phyloP scores from a whole-genome alignment of 768 basidiomycete species.

The Strobilomyces confusus region DNA sequence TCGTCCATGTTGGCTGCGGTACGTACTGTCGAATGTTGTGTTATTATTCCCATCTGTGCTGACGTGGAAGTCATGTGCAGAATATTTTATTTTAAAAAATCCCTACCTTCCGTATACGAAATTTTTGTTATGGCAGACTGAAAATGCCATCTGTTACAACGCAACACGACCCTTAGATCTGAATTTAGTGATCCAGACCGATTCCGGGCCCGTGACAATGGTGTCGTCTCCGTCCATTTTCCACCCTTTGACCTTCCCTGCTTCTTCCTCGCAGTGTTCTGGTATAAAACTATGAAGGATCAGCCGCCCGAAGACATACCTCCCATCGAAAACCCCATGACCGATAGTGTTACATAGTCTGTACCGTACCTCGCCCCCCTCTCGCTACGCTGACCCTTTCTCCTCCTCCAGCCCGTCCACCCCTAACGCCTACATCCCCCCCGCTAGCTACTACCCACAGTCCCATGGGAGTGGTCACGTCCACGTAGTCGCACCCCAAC shows the following conservation, averaged over 20 bases:
- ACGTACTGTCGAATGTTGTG: constrained; percentile 5
- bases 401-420: constrained; percentile 32
- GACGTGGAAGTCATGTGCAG: constrained; percentile 30
- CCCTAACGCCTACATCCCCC: constrained; percentile 39
- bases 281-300: constrained; percentile 52
- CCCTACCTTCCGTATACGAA: constrained; percentile 41
- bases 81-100: constrained; percentile 39
- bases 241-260: constrained; percentile 34
- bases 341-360: constrained; percentile 54
- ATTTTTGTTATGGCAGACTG: constrained; percentile 37
- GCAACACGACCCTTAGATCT: constrained; percentile 73
- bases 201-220: constrained; percentile 41
- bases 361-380: constrained; percentile 25
- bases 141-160: constrained; percentile 41
- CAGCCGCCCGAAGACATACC: constrained; percentile 35
- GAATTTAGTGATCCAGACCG: constrained; percentile 56
- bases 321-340: constrained; percentile 42
- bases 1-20: background rate
- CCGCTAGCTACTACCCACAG: constrained; percentile 38
- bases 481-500: constrained; percentile 46
- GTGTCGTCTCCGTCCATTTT: constrained; percentile 38
- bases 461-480: constrained; percentile 33
- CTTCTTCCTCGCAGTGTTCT: constrained; percentile 25
- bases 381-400: constrained; percentile 17
- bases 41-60: constrained; percentile 21